Conservation (phyloP, 345 rosid genomes). For the Limnanthes douglasii region DNA sequence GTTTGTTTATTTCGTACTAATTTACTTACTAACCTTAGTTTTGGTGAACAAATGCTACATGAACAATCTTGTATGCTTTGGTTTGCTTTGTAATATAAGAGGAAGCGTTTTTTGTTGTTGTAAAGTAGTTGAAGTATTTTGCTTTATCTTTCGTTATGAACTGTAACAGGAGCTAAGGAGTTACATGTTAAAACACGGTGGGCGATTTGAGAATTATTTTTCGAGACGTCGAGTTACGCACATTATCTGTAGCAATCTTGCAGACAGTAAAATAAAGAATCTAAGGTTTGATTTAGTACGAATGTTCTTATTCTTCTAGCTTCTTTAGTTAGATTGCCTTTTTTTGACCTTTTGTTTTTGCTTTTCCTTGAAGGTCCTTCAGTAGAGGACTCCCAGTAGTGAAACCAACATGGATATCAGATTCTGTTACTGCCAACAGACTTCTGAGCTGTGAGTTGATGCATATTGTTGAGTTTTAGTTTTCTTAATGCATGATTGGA, state of each 20-base stretch:
- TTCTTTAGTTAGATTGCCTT: neutral
- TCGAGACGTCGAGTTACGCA: constrained; percentile 73
- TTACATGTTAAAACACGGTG: constrained; percentile 65
- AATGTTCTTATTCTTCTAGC: constrained; percentile 1
- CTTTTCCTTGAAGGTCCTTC: constrained; percentile 37
- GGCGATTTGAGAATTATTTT: constrained; percentile 75
- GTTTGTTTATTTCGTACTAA: neutral
- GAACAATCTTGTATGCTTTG: neutral
- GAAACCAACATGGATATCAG: constrained; percentile 81
- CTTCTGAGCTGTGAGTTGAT: constrained; percentile 67
- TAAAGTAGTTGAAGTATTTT: neutral
- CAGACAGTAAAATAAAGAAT: constrained; percentile 76
- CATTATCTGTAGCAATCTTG: constrained; percentile 86
- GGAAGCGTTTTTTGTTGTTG: neutral
- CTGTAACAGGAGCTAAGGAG: constrained; percentile 52
- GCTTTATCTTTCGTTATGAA: constrained; percentile 3
- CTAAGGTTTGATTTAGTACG: constrained; percentile 52
- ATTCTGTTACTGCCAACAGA: constrained; percentile 57
- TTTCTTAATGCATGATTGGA: constrained; percentile 5
- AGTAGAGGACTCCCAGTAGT: constrained; percentile 90
- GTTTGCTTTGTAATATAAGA: neutral
- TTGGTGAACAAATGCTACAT: too few species aligned
- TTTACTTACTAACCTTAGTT: neutral
- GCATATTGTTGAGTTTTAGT: neutral
- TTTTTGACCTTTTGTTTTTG: neutral